Evolutionary conservation across 1,284 basidiomycete genomes (phyloP).

Genomic region (Melanopsichium pennsylvanicum): DNA sequence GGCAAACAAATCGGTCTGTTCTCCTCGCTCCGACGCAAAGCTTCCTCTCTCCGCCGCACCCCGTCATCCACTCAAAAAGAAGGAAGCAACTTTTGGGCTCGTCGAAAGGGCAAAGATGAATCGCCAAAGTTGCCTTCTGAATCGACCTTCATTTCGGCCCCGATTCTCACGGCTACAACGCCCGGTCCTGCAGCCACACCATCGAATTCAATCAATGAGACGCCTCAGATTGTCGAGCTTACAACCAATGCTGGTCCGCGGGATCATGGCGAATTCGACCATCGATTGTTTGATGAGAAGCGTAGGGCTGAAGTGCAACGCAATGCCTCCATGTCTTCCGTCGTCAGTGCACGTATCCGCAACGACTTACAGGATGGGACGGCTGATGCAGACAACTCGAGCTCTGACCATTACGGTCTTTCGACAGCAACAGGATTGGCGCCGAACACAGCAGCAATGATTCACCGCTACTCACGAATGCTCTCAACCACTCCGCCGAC

Average conservation of each 20-base stretch:
- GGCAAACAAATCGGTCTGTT: slow-evolving; percentile 44
- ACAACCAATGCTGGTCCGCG: not conserved
- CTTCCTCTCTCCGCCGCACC: slow-evolving; percentile 31
- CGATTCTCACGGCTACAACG: slow-evolving; percentile 19
- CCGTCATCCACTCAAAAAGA: slow-evolving; percentile 25
- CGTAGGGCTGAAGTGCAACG: slow-evolving; percentile 20
- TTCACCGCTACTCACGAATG: slow-evolving; percentile 56
- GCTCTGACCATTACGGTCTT: slow-evolving; percentile 2
- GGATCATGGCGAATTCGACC: slow-evolving; percentile 15
- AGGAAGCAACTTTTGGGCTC: slow-evolving; percentile 23
- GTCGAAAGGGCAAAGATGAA: slow-evolving; percentile 17
- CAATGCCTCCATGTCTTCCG: slow-evolving; percentile 30
- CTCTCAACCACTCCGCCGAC: slow-evolving; percentile 19
- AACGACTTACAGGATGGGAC: slow-evolving; percentile 36
- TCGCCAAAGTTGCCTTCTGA: slow-evolving; percentile 28
- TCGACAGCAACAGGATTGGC: slow-evolving; percentile 20
- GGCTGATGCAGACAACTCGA: slow-evolving; percentile 22
- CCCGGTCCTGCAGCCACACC: slow-evolving; percentile 14
- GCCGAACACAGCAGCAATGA: slow-evolving; percentile 47
- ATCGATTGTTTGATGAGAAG: slow-evolving; percentile 20
- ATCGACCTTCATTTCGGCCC: slow-evolving; percentile 37
- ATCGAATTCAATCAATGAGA: slow-evolving; percentile 10
- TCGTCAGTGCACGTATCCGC: slow-evolving; percentile 29
- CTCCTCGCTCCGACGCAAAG: slow-evolving; percentile 49
- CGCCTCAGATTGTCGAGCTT: not conserved